A percentile compares a stretch with the other conserved stretches of the same genome.
Evolutionary conservation across 176 grass and related monocot genomes (phyloP).

Genomic region (Oryza brachyantha): DNA sequence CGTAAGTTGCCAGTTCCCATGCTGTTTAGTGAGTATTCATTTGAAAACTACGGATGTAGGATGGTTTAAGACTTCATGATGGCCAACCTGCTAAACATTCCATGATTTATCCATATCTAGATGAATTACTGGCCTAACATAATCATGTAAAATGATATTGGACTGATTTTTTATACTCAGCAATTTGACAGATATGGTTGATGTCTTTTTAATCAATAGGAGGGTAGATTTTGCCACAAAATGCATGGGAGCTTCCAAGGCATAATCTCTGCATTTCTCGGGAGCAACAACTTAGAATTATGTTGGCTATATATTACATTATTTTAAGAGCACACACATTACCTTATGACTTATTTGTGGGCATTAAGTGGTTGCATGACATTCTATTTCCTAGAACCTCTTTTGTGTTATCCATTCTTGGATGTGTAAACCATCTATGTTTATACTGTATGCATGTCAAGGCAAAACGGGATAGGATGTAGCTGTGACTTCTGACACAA

Average conservation of each 20-base stretch:
- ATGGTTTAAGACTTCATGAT: neutral
- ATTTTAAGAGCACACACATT: neutral
- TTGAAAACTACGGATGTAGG: conserved; percentile 1
- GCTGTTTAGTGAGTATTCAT: conserved; percentile 10
- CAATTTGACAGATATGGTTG: neutral
- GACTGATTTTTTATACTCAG: neutral
- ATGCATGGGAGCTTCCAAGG: neutral
- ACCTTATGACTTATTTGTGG: neutral
- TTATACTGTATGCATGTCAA: neutral
- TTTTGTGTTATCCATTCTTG: neutral
- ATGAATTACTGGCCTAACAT: neutral
- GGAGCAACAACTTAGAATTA: neutral
- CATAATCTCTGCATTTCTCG: neutral
- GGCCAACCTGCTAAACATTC: neutral
- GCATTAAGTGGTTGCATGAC: neutral
- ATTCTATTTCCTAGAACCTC: neutral
- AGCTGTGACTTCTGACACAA: neutral
- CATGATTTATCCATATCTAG: neutral
- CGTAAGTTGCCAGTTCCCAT: conserved; percentile 47
- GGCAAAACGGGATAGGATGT: neutral
- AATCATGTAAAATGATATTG: neutral
- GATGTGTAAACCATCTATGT: neutral
- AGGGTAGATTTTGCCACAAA: neutral
- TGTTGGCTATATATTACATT: neutral
- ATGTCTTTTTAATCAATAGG: neutral